Evolutionary conservation across 306 rosid genomes (phyloP).

Genomic region (Astragalus glycyphyllos): DNA sequence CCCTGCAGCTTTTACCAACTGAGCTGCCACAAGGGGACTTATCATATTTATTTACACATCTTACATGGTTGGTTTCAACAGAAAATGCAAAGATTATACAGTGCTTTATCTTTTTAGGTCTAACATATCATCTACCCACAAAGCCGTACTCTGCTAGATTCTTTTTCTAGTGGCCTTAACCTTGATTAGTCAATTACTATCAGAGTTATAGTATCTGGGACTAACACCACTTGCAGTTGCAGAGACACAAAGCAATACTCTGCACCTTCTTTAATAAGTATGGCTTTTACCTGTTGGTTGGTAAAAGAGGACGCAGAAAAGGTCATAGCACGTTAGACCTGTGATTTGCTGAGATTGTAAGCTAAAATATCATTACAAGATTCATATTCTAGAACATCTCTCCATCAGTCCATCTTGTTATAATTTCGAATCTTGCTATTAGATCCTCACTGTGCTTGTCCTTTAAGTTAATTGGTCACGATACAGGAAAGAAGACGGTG

Average conservation of each 20-base stretch:
- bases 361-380: slow-evolving; percentile 22
- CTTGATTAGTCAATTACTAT: neutral
- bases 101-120: neutral
- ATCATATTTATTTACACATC: neutral
- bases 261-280: neutral
- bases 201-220: slow-evolving; percentile 1
- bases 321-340: neutral
- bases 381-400: slow-evolving; percentile 4
- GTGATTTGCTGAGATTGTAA: neutral
- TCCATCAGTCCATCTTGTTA: neutral
- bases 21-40: no score
- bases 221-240: neutral
- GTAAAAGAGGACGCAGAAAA: neutral
- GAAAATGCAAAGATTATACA: neutral
- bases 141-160: neutral
- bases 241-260: neutral
- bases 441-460: neutral
- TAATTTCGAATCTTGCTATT: neutral
- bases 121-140: neutral
- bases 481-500: slow-evolving; percentile 16
- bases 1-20: no score
- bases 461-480: neutral
- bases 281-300: neutral
- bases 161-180: neutral
- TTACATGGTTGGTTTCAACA: neutral